Evolutionary conservation across 805 yeast species (phyloP), one percentile per base, ranked within the genome.

Genomic region (Ogataea henricii): DNA sequence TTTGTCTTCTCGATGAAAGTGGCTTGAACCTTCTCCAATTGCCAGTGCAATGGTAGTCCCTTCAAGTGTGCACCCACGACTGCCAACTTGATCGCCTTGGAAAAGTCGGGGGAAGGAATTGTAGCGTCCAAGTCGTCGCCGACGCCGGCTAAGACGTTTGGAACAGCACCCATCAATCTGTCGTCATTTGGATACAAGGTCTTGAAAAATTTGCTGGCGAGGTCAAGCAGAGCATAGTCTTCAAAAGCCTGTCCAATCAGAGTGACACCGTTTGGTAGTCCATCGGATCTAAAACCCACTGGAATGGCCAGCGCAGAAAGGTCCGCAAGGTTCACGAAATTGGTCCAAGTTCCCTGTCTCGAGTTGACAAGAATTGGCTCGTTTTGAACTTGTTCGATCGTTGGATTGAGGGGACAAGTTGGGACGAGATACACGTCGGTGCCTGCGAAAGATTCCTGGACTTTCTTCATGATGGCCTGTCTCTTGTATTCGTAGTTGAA

Each of bases 261-360:
- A 5, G 98, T 92, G 49, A 92, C 80, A 68, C 98, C 98, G 53
- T 82, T 85, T 7, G 98, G 97, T 56, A 92, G 68, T 3, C 96
- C 96, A 66, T 92, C 97, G 1, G 77, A 58, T 63, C 91, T 77
- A 78, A 89, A 92, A 2, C 96, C 97, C 20, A 85, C 87, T 21
- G 99, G 98, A 46, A 92, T 76, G 0, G 98, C 89, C 58, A 92
- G 73, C 1, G 96, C 98, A 30, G 95, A 85, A 73, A 91, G 69
- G 63, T 92, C 98, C 3, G 97, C 96, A 64, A 92, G 77, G 66
- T 94, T 92, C 59, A 89, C 97, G 66, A 94, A 94, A 70, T 92
- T 92, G 25, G 98, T 92, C 85, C 96, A 92, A n/a, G 97, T 90
- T 26, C 99, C 99, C 71, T 94, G 99, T 62, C 76, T 76, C 5